These are phyloP conservation scores for Pichia eremophila DNA, from an alignment of 805 yeast species.

Conservation along the genomic window DNA sequence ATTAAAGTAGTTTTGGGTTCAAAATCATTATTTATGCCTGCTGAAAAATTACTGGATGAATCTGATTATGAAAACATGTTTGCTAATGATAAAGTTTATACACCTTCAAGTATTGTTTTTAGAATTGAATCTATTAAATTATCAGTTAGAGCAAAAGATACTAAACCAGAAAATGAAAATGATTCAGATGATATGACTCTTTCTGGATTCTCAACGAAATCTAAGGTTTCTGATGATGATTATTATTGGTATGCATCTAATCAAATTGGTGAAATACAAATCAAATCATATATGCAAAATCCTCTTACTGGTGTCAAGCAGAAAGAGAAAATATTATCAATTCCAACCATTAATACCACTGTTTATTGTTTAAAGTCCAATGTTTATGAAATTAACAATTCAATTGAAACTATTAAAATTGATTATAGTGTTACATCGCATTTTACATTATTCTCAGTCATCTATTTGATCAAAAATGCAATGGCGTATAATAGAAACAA, in stretches of 20 bases:
- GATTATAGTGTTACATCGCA: constrained; percentile 32
- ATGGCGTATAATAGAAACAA: constrained; percentile 3
- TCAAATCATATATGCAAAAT: constrained; percentile 1
- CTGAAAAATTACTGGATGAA: constrained; percentile 7
- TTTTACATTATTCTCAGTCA: constrained; percentile 36
- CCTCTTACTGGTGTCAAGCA: not conserved
- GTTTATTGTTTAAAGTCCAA: constrained; percentile 6
- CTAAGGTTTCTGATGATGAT: constrained; percentile 3
- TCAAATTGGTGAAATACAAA: not conserved
- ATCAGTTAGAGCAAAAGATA: not conserved
- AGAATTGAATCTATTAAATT: not conserved
- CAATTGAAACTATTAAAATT: constrained; percentile 1
- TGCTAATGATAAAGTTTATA: not conserved
- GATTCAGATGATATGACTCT: constrained; percentile 6
- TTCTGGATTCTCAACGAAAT: not conserved
- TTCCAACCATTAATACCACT: constrained; percentile 4
- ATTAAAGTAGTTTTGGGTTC: constrained; percentile 12
- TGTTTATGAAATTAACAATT: constrained; percentile 2
- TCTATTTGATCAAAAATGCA: constrained; percentile 37
- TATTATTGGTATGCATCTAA: constrained; percentile 7
- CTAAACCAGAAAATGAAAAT: not conserved
- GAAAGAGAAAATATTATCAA: constrained; percentile 1
- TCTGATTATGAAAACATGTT: not conserved
- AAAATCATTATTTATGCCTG: constrained; percentile 14
- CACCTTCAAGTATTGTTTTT: constrained; percentile 5